Percentiles rank a stretch among this genome's conserved stretches.
phyloP scores from a whole-genome alignment of 306 rosid species.

The Quercus cerris region DNA sequence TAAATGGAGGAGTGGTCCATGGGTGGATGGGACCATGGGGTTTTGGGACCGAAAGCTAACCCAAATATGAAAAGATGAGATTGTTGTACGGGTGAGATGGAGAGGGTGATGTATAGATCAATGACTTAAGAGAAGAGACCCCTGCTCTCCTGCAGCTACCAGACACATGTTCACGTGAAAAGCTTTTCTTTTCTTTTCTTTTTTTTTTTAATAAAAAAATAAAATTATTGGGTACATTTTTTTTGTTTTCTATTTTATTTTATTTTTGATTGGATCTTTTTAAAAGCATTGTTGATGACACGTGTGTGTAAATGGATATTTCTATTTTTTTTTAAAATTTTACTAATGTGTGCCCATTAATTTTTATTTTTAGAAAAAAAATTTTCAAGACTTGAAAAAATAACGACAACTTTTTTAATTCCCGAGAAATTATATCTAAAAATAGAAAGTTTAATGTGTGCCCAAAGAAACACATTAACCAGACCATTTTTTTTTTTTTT shows the following conservation, averaged over 20 bases:
- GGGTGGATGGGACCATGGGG: constrained; percentile 14
- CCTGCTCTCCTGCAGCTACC: constrained; percentile 21
- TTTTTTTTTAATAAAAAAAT: not conserved
- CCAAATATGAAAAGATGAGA: not conserved
- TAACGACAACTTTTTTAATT: too few relatives aligned
- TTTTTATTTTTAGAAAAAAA: too few relatives aligned
- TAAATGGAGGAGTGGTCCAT: constrained; percentile 29
- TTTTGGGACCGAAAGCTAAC: not conserved
- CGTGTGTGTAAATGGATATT: not conserved
- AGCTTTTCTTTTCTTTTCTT: not conserved
- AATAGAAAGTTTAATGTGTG: too few relatives aligned
- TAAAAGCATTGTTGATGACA: not conserved
- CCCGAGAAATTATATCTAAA: too few relatives aligned
- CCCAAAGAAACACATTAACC: too few relatives aligned
- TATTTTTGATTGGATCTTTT: not conserved
- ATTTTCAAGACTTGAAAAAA: too few relatives aligned
- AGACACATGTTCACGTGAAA: constrained; percentile 46
- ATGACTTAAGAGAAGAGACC: too few relatives aligned
- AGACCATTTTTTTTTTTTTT: not conserved
- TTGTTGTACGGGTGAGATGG: not conserved
- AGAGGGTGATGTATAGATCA: not conserved
- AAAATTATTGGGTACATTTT: too few relatives aligned
- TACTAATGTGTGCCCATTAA: too few relatives aligned
- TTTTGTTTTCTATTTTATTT: too few relatives aligned
- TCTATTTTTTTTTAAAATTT: too few relatives aligned